Evolutionary conservation across 257 asterid species (phyloP).

Genomic region (Agastache rugosa): DNA sequence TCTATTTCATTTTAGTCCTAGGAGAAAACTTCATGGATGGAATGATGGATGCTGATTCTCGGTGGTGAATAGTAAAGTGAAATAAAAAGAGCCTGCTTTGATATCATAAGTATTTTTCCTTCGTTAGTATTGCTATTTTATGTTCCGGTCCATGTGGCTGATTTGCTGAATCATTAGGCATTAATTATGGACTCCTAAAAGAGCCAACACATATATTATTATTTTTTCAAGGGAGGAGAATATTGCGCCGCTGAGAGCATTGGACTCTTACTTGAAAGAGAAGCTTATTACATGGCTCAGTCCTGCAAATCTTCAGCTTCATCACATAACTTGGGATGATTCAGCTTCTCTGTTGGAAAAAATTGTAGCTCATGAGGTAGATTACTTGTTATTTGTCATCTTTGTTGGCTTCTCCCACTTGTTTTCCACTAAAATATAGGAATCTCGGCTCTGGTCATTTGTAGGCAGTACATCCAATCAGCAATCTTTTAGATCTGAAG

Average conservation of each 20-base stretch:
- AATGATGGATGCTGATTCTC: not conserved
- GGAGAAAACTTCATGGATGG: conserved; percentile 17
- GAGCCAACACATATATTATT: conserved; percentile 3
- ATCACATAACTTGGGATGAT: conserved; percentile 89
- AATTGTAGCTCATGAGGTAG: conserved; percentile 91
- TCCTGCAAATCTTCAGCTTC: conserved; percentile 94
- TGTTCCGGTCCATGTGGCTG: conserved; percentile 24
- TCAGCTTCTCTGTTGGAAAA: conserved; percentile 96
- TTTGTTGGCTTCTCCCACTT: conserved; percentile 12
- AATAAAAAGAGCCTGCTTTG: conserved; percentile 19
- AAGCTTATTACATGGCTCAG: conserved; percentile 93
- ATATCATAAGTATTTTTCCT: conserved; percentile 7
- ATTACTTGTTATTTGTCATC: conserved; percentile 13
- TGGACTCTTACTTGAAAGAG: conserved; percentile 90
- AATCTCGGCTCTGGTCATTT: conserved; percentile 26
- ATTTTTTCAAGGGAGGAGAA: conserved; percentile 69
- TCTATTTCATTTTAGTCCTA: not conserved
- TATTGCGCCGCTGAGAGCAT: conserved; percentile 71
- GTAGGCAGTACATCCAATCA: conserved; percentile 98
- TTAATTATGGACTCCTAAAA: conserved; percentile 4
- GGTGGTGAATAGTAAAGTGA: not conserved
- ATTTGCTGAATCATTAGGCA: not conserved
- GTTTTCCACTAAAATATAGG: conserved; percentile 10
- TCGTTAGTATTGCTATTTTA: conserved; percentile 17
- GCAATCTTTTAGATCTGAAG: conserved; percentile 88